Evolutionary conservation across 768 basidiomycete genomes (phyloP).

Genomic region (Pisolithus microcarpus): DNA sequence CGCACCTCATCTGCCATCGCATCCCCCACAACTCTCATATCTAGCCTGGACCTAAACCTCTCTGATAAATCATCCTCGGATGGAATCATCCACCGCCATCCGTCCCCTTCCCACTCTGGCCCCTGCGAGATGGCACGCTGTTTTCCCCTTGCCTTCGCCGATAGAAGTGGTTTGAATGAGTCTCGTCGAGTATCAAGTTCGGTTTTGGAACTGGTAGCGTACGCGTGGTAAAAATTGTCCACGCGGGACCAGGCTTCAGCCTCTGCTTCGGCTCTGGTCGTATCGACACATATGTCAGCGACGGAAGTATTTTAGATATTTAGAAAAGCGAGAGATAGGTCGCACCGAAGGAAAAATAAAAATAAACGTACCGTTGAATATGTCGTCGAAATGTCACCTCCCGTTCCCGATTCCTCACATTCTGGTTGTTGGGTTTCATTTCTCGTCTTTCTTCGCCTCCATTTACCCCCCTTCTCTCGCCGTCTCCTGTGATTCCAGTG

Average conservation of each 20-base stretch:
- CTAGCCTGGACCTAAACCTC: conserved; percentile 26
- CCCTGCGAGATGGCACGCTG: conserved; percentile 43
- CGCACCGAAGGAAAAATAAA: background rate
- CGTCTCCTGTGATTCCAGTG: conserved; percentile 2
- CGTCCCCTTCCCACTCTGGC: conserved; percentile 29
- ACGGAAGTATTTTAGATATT: no score
- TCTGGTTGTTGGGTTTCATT: conserved; percentile 61
- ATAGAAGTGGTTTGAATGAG: conserved; percentile 27
- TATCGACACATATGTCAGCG: background rate
- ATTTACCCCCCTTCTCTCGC: no score
- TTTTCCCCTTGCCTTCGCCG: conserved; percentile 47
- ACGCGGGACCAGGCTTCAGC: conserved; percentile 68
- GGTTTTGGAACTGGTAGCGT: conserved; percentile 39
- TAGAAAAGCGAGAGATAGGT: no score
- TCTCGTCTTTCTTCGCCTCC: no score
- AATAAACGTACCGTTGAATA: conserved; percentile 52
- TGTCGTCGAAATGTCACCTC: conserved; percentile 61
- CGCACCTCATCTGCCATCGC: conserved; percentile 24
- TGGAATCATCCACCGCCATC: conserved; percentile 31
- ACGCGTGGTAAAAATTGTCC: conserved; percentile 52
- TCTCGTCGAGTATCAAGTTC: conserved; percentile 44
- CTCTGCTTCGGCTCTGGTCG: conserved; percentile 47
- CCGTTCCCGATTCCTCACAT: conserved; percentile 60
- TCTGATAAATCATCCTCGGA: conserved; percentile 35
- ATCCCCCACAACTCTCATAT: conserved; percentile 31